These are phyloP conservation scores for Trapa bicornis DNA, from an alignment of 345 rosid species.

Conservation along the genomic window DNA sequence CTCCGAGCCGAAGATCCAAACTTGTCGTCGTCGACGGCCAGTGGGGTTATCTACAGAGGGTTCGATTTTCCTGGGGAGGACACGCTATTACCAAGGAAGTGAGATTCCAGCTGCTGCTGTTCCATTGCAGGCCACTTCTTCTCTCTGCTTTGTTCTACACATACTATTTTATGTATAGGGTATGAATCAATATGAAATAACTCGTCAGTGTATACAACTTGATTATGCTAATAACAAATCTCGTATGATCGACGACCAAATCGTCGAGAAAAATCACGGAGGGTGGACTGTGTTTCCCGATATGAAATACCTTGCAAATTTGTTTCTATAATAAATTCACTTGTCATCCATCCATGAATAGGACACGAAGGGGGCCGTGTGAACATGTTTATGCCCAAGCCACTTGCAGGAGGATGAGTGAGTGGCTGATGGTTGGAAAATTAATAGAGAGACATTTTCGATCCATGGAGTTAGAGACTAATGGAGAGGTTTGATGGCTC, in stretches of 20 bases:
- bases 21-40: not conserved
- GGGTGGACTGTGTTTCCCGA: too few species aligned
- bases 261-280: too few species aligned
- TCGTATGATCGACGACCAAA: not conserved
- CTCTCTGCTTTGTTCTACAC: not conserved
- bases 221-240: not conserved
- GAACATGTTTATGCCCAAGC: too few species aligned
- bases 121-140: not conserved
- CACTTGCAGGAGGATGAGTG: too few species aligned
- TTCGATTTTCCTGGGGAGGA: slow-evolving; percentile 2
- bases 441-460: too few species aligned
- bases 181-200: not conserved
- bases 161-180: not conserved
- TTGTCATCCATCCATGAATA: too few species aligned
- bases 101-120: not conserved
- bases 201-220: not conserved
- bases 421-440: too few species aligned
- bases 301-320: too few species aligned
- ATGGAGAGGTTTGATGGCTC: too few species aligned
- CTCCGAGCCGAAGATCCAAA: not conserved
- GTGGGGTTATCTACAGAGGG: not conserved
- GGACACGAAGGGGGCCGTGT: too few species aligned
- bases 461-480: too few species aligned
- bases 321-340: not conserved
- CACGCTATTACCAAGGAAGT: not conserved